Base-by-base conservation (phyloP, 108 stramenopile species). In the Discostella pseudostelligera region DNA sequence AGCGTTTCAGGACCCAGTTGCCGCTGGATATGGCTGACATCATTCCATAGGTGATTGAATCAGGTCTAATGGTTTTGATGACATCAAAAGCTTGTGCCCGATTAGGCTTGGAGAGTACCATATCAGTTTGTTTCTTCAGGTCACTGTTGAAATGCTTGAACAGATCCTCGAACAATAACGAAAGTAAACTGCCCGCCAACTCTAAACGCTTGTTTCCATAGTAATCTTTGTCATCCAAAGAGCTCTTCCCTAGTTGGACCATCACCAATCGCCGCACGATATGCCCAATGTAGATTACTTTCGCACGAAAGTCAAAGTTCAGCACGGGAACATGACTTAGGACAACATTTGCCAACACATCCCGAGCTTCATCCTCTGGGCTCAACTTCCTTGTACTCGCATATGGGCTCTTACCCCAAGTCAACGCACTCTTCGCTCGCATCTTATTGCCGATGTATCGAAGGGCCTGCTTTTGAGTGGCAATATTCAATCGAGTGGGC, bases 151-250 rank as follows among this genome's bases (percentile, higher is more conserved):
- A 96, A 17, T 93, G 82, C 79, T 98, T 98, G 89, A 99, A 97
- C 32, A 98, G 78, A 82, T 98, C 97, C 64, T 98, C 97, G 81
- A 99, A 99, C 25, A 99, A 81, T 8, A 98, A 80, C 4, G 93
- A 90, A 8, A 99, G 76, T 35, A 97, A 82, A 76, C 92, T 97
- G 4, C 99, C 99, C 0, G 99, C 99, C 47, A 98, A 80, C 81
- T 99, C 99, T 56, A 99, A 76, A 12, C 99, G 79, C 72, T 98
- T 99, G 76, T 99, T 99, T 13, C 96, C 98, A 65, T 98, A 98
- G 73, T 98, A 97, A 83, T 98, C 98, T 68, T 97, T 95, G 65
- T 96, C 99, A 71, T 99, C 99, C 54, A 98, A 72, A 11, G 84
- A 63, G 63, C 79, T 69, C 55, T 92, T 93, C 32, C 97, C 96